Conservation (phyloP, 176 grass and related monocot genomes). For the Olyra latifolia region DNA sequence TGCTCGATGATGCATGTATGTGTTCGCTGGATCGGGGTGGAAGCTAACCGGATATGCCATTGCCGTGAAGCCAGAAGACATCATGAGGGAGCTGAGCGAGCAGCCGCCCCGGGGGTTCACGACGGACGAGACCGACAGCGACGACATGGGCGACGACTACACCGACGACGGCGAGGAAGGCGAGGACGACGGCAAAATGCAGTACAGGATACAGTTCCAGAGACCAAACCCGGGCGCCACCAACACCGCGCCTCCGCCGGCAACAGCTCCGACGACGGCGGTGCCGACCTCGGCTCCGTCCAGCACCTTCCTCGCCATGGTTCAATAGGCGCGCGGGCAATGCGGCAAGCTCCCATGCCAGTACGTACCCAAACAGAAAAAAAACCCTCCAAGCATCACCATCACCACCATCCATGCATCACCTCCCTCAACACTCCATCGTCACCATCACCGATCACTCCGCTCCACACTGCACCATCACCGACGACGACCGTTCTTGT, state of each 20-base stretch:
- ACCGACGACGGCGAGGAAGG: slow-evolving; percentile 56
- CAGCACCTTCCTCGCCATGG: slow-evolving; percentile 56
- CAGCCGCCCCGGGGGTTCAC: slow-evolving; percentile 43
- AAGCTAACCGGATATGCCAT: slow-evolving; percentile 47
- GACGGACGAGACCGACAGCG: slow-evolving; percentile 64
- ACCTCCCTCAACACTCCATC: background rate
- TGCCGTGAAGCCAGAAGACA: slow-evolving; percentile 76
- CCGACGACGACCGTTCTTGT: slow-evolving; percentile 5
- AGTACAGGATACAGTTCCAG: slow-evolving; percentile 77
- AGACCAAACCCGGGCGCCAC: slow-evolving; percentile 22
- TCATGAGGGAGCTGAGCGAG: slow-evolving; percentile 62
- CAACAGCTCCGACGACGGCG: slow-evolving; percentile 15
- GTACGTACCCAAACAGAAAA: slow-evolving; percentile 11
- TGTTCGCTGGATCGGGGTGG: background rate
- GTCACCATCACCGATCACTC: background rate
- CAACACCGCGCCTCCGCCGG: background rate
- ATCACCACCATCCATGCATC: background rate
- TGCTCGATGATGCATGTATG: background rate
- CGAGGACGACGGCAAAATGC: slow-evolving; percentile 62
- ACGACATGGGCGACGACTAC: slow-evolving; percentile 53
- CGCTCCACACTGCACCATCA: slow-evolving; percentile 24
- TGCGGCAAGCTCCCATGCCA: background rate
- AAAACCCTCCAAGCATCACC: slow-evolving; percentile 22
- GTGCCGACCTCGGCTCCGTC: slow-evolving; percentile 44
- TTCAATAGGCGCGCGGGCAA: slow-evolving; percentile 35